These are phyloP conservation scores for Diplodia seriata DNA, from an alignment of 2,329 filamentous ascomycete species.

Conservation along the genomic window DNA sequence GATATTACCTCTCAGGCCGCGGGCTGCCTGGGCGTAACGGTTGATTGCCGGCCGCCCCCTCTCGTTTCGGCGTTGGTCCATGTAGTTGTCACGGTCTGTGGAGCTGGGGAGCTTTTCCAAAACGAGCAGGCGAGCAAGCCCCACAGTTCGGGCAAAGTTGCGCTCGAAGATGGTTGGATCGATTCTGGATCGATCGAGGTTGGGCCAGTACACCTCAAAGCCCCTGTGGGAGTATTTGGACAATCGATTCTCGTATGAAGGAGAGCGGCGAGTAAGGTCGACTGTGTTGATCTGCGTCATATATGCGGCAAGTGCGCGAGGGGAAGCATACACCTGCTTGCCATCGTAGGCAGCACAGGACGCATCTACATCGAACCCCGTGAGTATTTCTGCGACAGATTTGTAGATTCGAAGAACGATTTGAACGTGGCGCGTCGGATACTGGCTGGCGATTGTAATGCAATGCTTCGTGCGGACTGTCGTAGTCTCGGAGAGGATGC, in stretches of 20 bases:
- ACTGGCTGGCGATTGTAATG: slow-evolving; percentile 83
- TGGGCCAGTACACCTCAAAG: slow-evolving; percentile 83
- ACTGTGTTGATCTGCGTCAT: slow-evolving; percentile 84
- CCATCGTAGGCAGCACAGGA: slow-evolving; percentile 83
- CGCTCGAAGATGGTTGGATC: slow-evolving; percentile 89
- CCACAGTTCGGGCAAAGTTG: slow-evolving; percentile 76
- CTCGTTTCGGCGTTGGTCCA: slow-evolving; percentile 72
- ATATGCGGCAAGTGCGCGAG: slow-evolving; percentile 77
- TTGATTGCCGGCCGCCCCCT: slow-evolving; percentile 69
- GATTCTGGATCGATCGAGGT: slow-evolving; percentile 74
- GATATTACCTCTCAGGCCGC: slow-evolving; percentile 69
- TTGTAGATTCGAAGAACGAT: slow-evolving; percentile 88
- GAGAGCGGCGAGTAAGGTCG: slow-evolving; percentile 79
- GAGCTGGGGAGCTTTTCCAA: slow-evolving; percentile 78
- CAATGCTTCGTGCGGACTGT: slow-evolving; percentile 86
- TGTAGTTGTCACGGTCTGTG: slow-evolving; percentile 71
- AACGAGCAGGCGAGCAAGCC: slow-evolving; percentile 79
- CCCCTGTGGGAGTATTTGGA: slow-evolving; percentile 85
- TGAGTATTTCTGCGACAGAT: slow-evolving; percentile 81
- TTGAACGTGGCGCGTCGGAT: slow-evolving; percentile 83
- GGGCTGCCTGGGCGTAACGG: slow-evolving; percentile 48
- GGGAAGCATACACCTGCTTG: slow-evolving; percentile 77
- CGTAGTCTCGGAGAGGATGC: slow-evolving; percentile 81
- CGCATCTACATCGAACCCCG: slow-evolving; percentile 88
- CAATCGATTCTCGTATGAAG: slow-evolving; percentile 85